Base-by-base conservation (phyloP, 2,329 filamentous ascomycete species). In the Penicillium thymicola region DNA sequence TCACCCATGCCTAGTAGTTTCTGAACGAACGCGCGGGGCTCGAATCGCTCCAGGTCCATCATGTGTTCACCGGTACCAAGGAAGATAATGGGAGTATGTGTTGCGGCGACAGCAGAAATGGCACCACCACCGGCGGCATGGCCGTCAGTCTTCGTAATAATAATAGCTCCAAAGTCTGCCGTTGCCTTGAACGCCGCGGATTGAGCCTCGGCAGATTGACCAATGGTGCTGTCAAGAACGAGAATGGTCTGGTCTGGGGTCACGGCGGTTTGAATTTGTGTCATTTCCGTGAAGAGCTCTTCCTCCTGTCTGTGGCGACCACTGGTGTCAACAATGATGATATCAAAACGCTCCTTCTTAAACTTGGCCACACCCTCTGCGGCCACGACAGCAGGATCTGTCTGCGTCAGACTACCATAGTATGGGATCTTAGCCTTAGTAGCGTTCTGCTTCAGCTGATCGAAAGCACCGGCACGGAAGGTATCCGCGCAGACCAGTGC, bases 371-470 rank as follows among this genome's bases (percentile, higher is more conserved):
- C 94, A 77, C 94, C 94, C 65, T 97, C 92, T n/a, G 86, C 85
- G 0, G 94, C 93, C 18, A 99, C 94, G 6, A 92, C 87, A 0
- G 93, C 92, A 0, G 94, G 94, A 70, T 99, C 94, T 8, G 92
- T 97, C 78, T 99, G 92, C 3, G 93, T 99, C 62, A 99, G 81
- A 55, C 90, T 96, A 68, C 94, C 94, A 73, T 95, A 99, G 82
- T 99, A 99, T 10, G 94, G 94, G 51, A 99, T 97, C 79, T 97
- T 97, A 49, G 94, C 94, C 76, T 97, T 99, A 34, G 92, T 97
- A 1, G 94, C 94, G 73, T 99, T 99, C 78, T 99, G 94, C 79
- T 97, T 97, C 74, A 99, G 76, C 79, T 99, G 94, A 72, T 99
- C 94, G 67, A 99, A 99, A 41, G 94, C 94, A 81, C 94, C 94